Percentiles rank a stretch among this genome's conserved stretches.
These are phyloP conservation scores for Chrysoporthe puriensis DNA, from an alignment of 2,329 filamentous ascomycete species.

Conservation along the genomic window DNA sequence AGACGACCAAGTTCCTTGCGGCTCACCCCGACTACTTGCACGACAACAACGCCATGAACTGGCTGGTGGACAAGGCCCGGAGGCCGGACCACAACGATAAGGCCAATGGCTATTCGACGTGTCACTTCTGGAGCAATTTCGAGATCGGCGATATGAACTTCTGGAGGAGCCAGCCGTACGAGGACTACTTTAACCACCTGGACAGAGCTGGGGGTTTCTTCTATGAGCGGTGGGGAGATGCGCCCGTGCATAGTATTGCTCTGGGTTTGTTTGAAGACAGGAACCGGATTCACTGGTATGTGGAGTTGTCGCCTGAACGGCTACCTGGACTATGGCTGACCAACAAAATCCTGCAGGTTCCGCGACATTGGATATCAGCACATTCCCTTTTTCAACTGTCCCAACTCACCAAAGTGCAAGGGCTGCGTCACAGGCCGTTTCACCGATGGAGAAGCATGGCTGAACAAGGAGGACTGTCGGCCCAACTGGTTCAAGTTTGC, in stretches of 20 bases:
- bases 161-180: constrained; percentile 87
- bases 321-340: constrained; percentile 1
- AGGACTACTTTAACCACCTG: constrained; percentile 95
- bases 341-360: constrained; percentile 68
- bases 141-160: constrained; percentile 94
- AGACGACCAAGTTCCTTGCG: constrained; percentile 87
- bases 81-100: constrained; percentile 79
- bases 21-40: constrained; percentile 82
- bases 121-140: constrained; percentile 99
- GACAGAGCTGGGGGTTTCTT: constrained; percentile 96
- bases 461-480: constrained; percentile 90
- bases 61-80: constrained; percentile 78
- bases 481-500: constrained; percentile 97
- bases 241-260: constrained; percentile 93
- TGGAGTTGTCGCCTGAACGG: constrained; percentile 28
- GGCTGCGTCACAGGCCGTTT: constrained; percentile 86
- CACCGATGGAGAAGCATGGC: constrained; percentile 83
- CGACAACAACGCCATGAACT: constrained; percentile 82
- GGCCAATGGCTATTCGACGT: constrained; percentile 94
- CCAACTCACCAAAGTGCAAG: constrained; percentile 91
- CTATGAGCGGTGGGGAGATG: constrained; percentile 98
- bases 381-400: constrained; percentile 98
- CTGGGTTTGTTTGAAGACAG: constrained; percentile 90
- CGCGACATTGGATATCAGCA: constrained; percentile 98
- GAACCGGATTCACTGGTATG: constrained; percentile 89